These are phyloP conservation scores for Lycium ferocissimum DNA, from an alignment of 257 asterid genomes.

Conservation along the genomic window DNA sequence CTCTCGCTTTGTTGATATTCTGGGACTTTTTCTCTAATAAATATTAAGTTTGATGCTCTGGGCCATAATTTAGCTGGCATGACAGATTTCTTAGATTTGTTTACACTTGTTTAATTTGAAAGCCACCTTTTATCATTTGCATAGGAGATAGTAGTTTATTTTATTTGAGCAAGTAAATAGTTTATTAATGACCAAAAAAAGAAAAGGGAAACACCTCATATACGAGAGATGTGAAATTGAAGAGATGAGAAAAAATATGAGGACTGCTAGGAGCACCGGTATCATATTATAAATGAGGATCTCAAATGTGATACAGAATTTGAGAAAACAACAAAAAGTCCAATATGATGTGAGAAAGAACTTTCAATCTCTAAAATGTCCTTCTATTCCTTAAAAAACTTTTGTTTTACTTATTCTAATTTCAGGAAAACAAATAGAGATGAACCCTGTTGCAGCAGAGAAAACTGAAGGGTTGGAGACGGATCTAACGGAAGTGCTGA, in stretches of 20 bases:
- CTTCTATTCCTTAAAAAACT: not conserved
- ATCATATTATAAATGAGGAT: not conserved
- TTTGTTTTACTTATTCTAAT: not conserved
- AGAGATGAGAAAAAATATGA: not conserved
- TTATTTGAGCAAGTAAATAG: not conserved
- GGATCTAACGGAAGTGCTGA: constrained; percentile 65
- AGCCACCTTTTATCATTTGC: not conserved
- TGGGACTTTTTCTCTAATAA: not conserved
- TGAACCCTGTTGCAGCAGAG: constrained; percentile 30
- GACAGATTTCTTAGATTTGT: not conserved
- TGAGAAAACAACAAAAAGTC: not conserved
- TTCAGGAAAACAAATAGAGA: constrained; percentile 53
- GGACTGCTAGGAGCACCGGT: constrained; percentile 2
- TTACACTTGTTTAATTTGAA: not conserved
- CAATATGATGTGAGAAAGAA: not conserved
- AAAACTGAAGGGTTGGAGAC: constrained; percentile 51
- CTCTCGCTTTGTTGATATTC: not conserved
- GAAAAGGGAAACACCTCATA: not conserved
- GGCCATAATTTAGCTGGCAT: not conserved
- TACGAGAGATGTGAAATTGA: not conserved
- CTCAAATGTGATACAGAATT: not conserved
- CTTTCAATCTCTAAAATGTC: not conserved
- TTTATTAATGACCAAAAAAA: not conserved
- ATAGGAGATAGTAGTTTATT: not conserved
- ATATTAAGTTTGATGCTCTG: not conserved